Conservation (phyloP, 495 filamentous ascomycete species). For the Aspergillus leporis region DNA sequence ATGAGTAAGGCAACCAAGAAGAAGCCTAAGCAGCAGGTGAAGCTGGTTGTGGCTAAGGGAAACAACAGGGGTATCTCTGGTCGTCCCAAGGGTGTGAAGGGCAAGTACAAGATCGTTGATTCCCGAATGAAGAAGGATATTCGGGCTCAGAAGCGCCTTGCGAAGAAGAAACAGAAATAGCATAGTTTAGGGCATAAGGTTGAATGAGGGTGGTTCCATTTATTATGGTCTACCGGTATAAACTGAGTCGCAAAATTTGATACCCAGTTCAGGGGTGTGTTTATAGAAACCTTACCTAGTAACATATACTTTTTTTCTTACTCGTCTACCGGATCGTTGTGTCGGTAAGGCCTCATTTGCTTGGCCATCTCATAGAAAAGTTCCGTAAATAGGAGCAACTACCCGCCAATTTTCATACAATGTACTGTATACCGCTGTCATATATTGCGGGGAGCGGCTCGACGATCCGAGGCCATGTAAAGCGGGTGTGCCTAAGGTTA, state of each 20-base stretch:
- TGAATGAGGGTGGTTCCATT: background rate
- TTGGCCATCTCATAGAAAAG: no score
- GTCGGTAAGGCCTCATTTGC: background rate
- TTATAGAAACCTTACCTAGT: background rate
- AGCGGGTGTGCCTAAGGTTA: constrained; percentile 1
- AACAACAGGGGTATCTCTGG: constrained; percentile 78
- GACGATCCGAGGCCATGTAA: background rate
- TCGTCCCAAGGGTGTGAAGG: constrained; percentile 87
- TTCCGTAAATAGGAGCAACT: background rate
- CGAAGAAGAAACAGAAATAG: constrained; percentile 60
- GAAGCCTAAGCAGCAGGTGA: constrained; percentile 80
- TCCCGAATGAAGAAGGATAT: constrained; percentile 97
- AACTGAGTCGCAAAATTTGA: constrained; percentile 10
- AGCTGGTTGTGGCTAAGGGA: constrained; percentile 86
- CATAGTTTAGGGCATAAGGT: background rate
- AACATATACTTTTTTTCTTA: background rate
- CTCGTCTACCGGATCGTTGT: background rate
- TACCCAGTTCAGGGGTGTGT: constrained; percentile 9
- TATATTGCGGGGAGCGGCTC: background rate
- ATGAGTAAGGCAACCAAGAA: constrained; percentile 81
- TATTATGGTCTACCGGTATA: constrained; percentile 7
- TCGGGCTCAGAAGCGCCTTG: constrained; percentile 80
- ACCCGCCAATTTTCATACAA: no score
- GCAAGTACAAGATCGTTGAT: constrained; percentile 99
- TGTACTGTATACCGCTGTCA: background rate